These are phyloP conservation scores for Stylosanthes scabra DNA, from an alignment of 331 rosid genomes.

Conservation along the genomic window DNA sequence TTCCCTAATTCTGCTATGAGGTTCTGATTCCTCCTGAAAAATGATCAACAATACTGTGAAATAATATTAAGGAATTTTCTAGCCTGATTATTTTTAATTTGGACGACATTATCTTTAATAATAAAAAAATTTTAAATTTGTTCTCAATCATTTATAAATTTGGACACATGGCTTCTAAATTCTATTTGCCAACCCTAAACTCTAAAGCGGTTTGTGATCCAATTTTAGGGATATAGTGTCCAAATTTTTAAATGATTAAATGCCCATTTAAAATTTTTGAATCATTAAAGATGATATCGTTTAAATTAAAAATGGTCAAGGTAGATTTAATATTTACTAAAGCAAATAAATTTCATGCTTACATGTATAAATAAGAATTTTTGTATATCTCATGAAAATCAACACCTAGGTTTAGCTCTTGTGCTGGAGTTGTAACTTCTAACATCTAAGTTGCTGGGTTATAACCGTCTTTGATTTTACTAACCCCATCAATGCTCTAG, in stretches of 20 bases:
- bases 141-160: neutral
- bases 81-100: too few relatives aligned
- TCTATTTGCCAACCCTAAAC: too few relatives aligned
- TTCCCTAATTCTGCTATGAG: constrained; percentile 47
- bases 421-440: constrained; percentile 56
- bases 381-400: constrained; percentile 49
- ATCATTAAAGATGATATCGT: too few relatives aligned
- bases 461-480: constrained; percentile 59
- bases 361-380: constrained; percentile 59
- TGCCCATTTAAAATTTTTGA: too few relatives aligned
- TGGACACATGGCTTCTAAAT: neutral
- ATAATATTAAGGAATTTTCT: neutral
- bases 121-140: too few relatives aligned
- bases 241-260: too few relatives aligned
- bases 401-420: constrained; percentile 51
- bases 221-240: too few relatives aligned
- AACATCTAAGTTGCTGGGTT: constrained; percentile 81
- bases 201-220: too few relatives aligned
- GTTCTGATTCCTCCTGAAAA: constrained; percentile 52
- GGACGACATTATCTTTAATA: too few relatives aligned
- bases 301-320: too few relatives aligned
- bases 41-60: neutral
- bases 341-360: neutral
- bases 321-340: too few relatives aligned
- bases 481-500: constrained; percentile 59